These are phyloP conservation scores for Thelephora terrestris DNA, from an alignment of 1,284 basidiomycete genomes.

Conservation along the genomic window DNA sequence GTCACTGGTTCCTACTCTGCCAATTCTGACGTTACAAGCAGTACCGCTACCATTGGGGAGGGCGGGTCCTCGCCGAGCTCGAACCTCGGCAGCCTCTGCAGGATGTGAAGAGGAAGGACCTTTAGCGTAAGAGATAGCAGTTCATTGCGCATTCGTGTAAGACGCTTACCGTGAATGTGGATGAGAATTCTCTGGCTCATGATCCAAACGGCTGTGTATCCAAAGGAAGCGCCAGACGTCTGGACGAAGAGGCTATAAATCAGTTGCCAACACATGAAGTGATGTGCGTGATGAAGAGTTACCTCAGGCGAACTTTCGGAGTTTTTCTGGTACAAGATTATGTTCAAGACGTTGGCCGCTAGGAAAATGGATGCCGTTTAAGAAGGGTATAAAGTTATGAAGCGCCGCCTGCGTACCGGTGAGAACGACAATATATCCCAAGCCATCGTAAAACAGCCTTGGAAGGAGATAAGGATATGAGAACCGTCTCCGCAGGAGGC, in stretches of 20 bases:
- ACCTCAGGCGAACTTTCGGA: not conserved
- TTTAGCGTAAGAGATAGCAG: too few relatives aligned
- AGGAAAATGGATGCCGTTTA: not conserved
- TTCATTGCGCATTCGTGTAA: too few relatives aligned
- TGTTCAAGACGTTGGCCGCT: constrained; percentile 24
- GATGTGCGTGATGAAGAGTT: constrained; percentile 7
- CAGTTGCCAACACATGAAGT: constrained; percentile 11
- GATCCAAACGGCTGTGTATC: constrained; percentile 28
- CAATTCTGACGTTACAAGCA: too few relatives aligned
- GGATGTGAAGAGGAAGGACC: too few relatives aligned
- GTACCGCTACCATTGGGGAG: too few relatives aligned
- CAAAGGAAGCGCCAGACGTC: constrained; percentile 22
- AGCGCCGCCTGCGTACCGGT: constrained; percentile 24
- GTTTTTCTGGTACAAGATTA: constrained; percentile 20
- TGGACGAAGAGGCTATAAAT: not conserved
- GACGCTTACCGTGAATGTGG: constrained; percentile 8
- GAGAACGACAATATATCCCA: constrained; percentile 37
- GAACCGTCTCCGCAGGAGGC: not conserved
- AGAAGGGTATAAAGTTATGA: not conserved
- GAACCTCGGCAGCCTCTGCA: too few relatives aligned
- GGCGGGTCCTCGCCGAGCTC: too few relatives aligned
- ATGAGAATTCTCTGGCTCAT: constrained; percentile 30
- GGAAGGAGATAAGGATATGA: constrained; percentile 5
- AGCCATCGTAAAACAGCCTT: constrained; percentile 43
- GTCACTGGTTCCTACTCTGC: too few relatives aligned